Evolutionary conservation across 768 basidiomycete genomes (phyloP).

Genomic region (Boletus pseudo-olivaceus): DNA sequence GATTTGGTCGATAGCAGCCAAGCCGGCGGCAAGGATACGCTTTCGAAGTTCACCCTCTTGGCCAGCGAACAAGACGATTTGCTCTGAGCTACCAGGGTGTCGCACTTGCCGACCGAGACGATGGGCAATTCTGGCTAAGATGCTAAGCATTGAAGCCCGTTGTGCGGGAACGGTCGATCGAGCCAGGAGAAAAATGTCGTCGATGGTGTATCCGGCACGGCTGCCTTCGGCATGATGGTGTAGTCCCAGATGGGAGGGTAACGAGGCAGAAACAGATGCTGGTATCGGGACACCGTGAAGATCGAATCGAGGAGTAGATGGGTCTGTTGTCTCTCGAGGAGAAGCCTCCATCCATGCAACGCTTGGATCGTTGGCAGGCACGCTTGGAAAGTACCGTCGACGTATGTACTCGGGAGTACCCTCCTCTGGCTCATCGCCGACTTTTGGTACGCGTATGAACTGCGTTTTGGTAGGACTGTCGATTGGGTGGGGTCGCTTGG

Average conservation of each 20-base stretch:
- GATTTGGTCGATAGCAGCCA: conserved; percentile 61
- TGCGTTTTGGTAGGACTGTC: background rate
- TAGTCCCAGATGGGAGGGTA: conserved; percentile 83
- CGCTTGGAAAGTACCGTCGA: conserved; percentile 74
- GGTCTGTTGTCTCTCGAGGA: conserved; percentile 7
- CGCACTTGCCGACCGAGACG: conserved; percentile 23
- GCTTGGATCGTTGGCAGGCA: conserved; percentile 63
- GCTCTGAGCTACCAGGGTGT: background rate
- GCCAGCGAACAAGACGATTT: conserved; percentile 20
- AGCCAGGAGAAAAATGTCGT: conserved; percentile 77
- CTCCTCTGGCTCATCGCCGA: conserved; percentile 45
- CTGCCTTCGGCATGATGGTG: conserved; percentile 83
- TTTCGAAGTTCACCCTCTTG: conserved; percentile 47
- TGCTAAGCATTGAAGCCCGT: conserved; percentile 73
- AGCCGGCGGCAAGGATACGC: conserved; percentile 61
- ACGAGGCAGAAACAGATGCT: conserved; percentile 42
- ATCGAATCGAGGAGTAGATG: conserved; percentile 61
- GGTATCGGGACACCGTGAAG: conserved; percentile 71
- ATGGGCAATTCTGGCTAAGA: conserved; percentile 58
- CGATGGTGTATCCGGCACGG: conserved; percentile 84
- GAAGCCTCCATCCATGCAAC: conserved; percentile 71
- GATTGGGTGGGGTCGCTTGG: conserved; percentile 8
- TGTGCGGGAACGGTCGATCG: conserved; percentile 83
- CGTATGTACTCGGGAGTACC: conserved; percentile 84
- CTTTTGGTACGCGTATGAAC: background rate